A percentile compares a stretch with the other conserved stretches of the same genome.
Evolutionary conservation across 495 filamentous ascomycete species (phyloP).

Genomic region (Umbilicaria muhlenbergii): DNA sequence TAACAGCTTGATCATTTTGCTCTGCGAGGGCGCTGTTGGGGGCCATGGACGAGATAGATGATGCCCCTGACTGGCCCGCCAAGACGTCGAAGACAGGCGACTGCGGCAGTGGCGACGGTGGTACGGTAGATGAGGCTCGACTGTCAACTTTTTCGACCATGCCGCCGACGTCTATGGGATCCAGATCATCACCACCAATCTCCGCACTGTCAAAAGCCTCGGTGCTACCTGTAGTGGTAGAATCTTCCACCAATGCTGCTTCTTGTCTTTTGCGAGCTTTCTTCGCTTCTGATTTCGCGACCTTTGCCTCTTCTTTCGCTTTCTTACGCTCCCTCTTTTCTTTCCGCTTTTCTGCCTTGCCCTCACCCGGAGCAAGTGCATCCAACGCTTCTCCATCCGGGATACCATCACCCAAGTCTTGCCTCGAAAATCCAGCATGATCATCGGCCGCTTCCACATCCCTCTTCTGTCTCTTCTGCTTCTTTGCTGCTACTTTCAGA

Average conservation of each 20-base stretch:
- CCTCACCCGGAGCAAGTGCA: conserved; percentile 7
- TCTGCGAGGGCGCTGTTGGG: conserved; percentile 34
- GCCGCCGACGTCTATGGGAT: conserved; percentile 30
- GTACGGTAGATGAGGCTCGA: conserved; percentile 27
- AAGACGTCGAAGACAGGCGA: conserved; percentile 52
- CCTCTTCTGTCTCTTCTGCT: conserved; percentile 23
- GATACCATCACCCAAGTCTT: conserved; percentile 12
- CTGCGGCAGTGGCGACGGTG: conserved; percentile 35
- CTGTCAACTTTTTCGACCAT: conserved; percentile 23
- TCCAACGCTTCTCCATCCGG: conserved; percentile 5
- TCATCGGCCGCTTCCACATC: conserved; percentile 15
- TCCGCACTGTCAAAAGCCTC: conserved; percentile 14
- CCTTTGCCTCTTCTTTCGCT: conserved; percentile 27
- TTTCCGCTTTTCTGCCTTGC: conserved; percentile 24
- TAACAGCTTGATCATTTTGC: conserved; percentile 2
- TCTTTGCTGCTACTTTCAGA: conserved; percentile 20
- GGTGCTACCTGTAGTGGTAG: not conserved
- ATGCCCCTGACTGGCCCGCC: conserved; percentile 43
- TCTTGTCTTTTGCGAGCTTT: conserved; percentile 19
- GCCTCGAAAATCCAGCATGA: too few species aligned
- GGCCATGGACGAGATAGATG: conserved; percentile 55
- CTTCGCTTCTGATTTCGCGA: conserved; percentile 23
- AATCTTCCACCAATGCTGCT: conserved; percentile 2
- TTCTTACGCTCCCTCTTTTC: conserved; percentile 36
- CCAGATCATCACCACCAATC: conserved; percentile 14